Base-by-base conservation (phyloP, 2,329 filamentous ascomycete species). In the Penicillium sp. region DNA sequence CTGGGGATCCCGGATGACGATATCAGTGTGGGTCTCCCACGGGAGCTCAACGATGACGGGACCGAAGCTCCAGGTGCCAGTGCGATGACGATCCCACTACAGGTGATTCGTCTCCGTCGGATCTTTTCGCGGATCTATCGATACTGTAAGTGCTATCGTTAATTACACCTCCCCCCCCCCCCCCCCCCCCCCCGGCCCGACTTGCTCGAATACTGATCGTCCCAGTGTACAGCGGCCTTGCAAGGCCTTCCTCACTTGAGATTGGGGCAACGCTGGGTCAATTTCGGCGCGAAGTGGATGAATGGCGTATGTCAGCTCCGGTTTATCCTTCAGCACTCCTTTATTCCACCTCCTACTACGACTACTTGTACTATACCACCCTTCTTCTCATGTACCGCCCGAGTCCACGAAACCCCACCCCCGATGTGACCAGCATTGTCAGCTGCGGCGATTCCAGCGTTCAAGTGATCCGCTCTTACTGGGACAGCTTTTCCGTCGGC, bases 1-100 rank as follows among this genome's bases (percentile, higher is more conserved):
- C 54, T 76, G 14, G 74, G 74, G 3, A 72, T 77, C 41, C 66
- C 75, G 4, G 75, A 77, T 53, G 71, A 77, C 33, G 75, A 77
- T 49, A 77, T 77, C 54, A 72, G 67, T 27, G 70, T 76, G 18
- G 59, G 66, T 12, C 56, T 75, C 1, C 69, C 71, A 14, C 67
- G 71, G 7, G 74, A 76, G 49, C 63, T 75, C 27, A 74, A 76
- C 15, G 74, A 76, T 18, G 72, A 76, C 55, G 73, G 71, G 54
- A 63, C 63, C 2, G 72, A 74, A 55, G 67, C 66, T 1, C 72
- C 71, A 1, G 68, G 71, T 5, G 64, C 66, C 9, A 74, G 72
- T 51, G 53, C 64, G n/a, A 72, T 73, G 68, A 74, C 71, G 0
- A 75, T 75, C 50, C 72, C 72, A 1, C 52, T 75, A 6, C 72